phyloP scores from a whole-genome alignment of 441 rosid species.

The Mallotus japonicus region DNA sequence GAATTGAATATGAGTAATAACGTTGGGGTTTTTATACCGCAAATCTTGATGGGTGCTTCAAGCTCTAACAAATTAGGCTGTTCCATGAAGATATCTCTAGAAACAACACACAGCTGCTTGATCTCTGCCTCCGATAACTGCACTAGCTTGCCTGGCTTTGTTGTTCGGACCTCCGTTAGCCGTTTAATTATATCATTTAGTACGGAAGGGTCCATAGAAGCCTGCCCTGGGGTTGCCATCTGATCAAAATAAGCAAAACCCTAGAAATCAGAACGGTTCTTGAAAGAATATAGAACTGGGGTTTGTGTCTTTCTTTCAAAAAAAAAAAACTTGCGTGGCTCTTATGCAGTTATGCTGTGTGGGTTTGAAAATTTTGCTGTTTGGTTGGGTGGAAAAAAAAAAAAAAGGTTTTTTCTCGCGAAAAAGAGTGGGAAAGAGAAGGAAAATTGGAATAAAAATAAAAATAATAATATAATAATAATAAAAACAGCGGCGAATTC shows the following conservation, averaged over 20 bases:
- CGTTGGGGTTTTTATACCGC: conserved; percentile 41
- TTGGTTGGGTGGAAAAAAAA: conserved; percentile 7
- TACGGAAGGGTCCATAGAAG: conserved; percentile 49
- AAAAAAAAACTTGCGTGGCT: not conserved
- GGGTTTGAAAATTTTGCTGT: not conserved
- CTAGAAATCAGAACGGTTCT: conserved; percentile 15
- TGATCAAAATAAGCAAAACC: conserved; percentile 26
- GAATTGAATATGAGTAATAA: too few relatives aligned
- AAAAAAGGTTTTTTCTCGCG: not conserved
- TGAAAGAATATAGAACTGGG: not conserved
- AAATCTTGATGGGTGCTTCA: conserved; percentile 91
- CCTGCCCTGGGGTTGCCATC: conserved; percentile 45
- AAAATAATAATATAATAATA: too few relatives aligned
- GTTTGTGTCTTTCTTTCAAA: not conserved
- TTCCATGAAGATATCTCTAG: conserved; percentile 61
- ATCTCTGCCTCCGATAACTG: conserved; percentile 85
- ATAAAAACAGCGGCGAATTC: conserved; percentile 25
- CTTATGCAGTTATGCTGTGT: not conserved
- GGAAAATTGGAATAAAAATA: not conserved
- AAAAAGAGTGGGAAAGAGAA: conserved; percentile 14
- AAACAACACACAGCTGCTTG: conserved; percentile 75
- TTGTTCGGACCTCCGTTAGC: conserved; percentile 78
- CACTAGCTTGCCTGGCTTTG: conserved; percentile 89
- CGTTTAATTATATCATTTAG: conserved; percentile 78
- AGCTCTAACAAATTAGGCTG: conserved; percentile 91